phyloP scores from a whole-genome alignment of 2,329 filamentous ascomycete species.

The Neoarthrinium moseri region DNA sequence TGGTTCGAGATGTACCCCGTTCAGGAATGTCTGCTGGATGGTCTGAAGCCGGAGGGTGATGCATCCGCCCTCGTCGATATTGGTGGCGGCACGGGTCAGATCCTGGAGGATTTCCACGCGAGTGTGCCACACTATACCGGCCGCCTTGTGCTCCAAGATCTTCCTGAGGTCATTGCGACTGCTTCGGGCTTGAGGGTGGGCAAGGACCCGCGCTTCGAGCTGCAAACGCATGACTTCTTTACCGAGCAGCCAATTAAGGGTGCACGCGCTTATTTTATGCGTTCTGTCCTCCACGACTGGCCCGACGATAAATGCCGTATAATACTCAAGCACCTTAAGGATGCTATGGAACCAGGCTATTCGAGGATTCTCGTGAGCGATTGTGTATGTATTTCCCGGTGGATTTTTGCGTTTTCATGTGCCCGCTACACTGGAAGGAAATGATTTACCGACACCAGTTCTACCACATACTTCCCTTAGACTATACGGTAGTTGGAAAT shows the following conservation, averaged over 20 bases:
- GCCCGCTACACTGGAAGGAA: no score
- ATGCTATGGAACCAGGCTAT: conserved; percentile 17
- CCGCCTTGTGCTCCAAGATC: background rate
- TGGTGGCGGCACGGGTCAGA: background rate
- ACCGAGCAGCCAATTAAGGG: background rate
- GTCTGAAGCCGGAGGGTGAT: background rate
- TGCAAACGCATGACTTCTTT: background rate
- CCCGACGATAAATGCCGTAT: conserved; percentile 6
- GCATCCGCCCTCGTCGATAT: background rate
- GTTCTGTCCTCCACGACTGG: background rate
- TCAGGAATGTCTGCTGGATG: background rate
- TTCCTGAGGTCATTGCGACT: background rate
- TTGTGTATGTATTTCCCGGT: background rate
- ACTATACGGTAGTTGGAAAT: no score
- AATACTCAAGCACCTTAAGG: conserved; percentile 12
- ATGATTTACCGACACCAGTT: no score
- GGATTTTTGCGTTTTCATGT: background rate
- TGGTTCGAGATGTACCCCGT: conserved; percentile 3
- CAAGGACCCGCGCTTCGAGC: background rate
- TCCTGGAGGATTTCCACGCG: background rate
- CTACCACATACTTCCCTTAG: no score
- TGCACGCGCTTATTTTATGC: background rate
- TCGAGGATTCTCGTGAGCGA: conserved; percentile 16
- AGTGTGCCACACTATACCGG: background rate
- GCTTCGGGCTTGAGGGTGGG: background rate